These are phyloP conservation scores for Gomphus bonarii DNA, from an alignment of 1,284 basidiomycete genomes.

Conservation along the genomic window DNA sequence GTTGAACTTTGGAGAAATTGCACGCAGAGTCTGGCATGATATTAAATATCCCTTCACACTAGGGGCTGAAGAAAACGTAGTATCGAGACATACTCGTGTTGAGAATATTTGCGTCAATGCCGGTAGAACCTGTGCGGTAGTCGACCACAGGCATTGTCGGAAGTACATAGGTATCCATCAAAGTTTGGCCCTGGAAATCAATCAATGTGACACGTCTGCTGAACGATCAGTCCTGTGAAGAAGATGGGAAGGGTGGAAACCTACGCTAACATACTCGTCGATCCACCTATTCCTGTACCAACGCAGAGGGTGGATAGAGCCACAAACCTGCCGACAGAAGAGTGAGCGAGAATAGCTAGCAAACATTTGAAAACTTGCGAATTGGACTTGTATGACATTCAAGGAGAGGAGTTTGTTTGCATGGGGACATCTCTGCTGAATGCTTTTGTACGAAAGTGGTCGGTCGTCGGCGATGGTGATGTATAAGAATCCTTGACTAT, in stretches of 20 bases:
- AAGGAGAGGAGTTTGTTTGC: neutral
- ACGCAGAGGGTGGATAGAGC: constrained; percentile 2
- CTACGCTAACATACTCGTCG: constrained; percentile 69
- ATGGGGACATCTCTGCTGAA: neutral
- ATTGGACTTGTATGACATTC: neutral
- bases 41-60: constrained; percentile 15
- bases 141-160: constrained; percentile 66
- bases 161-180: constrained; percentile 53
- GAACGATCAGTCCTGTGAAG: constrained; percentile 7
- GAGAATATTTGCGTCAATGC: constrained; percentile 49
- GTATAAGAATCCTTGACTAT: neutral
- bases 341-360: neutral
- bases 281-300: constrained; percentile 35
- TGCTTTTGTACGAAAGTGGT: neutral
- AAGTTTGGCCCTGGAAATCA: constrained; percentile 44
- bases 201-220: constrained; percentile 52
- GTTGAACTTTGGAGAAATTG: constrained; percentile 52
- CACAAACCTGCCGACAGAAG: neutral
- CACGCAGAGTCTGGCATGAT: constrained; percentile 32
- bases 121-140: constrained; percentile 62
- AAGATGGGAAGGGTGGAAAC: constrained; percentile 19
- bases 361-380: neutral
- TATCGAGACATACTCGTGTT: constrained; percentile 29
- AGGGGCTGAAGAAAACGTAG: neutral
- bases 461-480: neutral